A percentile compares a stretch with the other conserved stretches of the same genome.
Conservation (phyloP, 116 monocot species). For the Trichopus zeylanicus region DNA sequence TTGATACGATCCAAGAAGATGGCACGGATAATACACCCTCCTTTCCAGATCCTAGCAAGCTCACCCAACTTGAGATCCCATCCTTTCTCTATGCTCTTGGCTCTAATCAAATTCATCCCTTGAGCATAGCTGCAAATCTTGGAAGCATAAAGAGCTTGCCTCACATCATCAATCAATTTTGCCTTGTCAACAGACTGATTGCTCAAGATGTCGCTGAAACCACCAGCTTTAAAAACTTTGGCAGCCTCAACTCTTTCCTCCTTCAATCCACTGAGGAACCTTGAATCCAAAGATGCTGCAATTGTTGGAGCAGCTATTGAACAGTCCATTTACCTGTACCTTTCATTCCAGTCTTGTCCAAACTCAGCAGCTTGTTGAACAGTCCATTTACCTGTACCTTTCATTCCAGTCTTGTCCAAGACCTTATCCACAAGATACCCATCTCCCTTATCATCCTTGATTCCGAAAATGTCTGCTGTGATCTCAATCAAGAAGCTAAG, state of each 20-base stretch:
- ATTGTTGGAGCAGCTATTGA: slow-evolving; percentile 9
- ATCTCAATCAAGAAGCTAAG: slow-evolving; percentile 12
- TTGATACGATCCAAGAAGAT: no score
- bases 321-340: no score
- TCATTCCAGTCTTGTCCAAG: no score
- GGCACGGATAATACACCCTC: slow-evolving; percentile 41
- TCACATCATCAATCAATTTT: no score
- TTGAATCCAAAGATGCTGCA: no score
- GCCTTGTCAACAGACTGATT: slow-evolving; percentile 4
- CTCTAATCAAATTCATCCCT: slow-evolving; percentile 21
- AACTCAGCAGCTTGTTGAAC: slow-evolving; percentile 13
- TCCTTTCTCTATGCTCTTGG: slow-evolving; percentile 15
- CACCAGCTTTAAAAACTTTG: slow-evolving; percentile 8
- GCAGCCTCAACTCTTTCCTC: slow-evolving; percentile 13
- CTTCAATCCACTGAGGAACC: slow-evolving; percentile 15
- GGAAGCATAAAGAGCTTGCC: slow-evolving; percentile 22
- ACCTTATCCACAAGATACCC: no score
- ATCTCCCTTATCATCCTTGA: no score
- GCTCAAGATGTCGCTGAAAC: slow-evolving; percentile 14
- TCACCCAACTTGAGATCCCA: slow-evolving; percentile 25
- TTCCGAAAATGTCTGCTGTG: slow-evolving; percentile 10
- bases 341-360: no score
- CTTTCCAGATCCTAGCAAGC: slow-evolving; percentile 50
- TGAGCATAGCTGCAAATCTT: slow-evolving; percentile 26
- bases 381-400: no score